These are phyloP conservation scores for Tricholoma terreum DNA, from an alignment of 768 basidiomycete genomes.

Conservation along the genomic window DNA sequence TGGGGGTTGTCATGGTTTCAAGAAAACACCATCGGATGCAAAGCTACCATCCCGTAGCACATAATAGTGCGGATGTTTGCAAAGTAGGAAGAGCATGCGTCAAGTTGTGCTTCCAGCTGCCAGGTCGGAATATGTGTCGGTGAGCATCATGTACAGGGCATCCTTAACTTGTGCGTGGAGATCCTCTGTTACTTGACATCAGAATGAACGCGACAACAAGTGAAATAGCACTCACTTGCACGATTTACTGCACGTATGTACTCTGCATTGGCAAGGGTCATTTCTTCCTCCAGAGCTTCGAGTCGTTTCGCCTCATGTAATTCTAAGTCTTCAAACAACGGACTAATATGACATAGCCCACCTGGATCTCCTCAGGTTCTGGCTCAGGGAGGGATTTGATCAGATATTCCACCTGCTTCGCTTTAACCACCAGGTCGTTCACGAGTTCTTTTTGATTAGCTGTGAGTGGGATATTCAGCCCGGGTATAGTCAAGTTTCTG, in stretches of 20 bases:
- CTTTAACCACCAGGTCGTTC: conserved; percentile 76
- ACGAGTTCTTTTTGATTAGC: conserved; percentile 86
- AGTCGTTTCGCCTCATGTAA: conserved; percentile 58
- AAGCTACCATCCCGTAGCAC: too few species aligned
- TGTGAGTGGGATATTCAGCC: conserved; percentile 25
- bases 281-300: conserved; percentile 63
- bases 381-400: conserved; percentile 77
- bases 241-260: conserved; percentile 70
- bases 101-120: conserved; percentile 8
- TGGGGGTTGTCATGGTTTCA: too few species aligned
- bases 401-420: conserved; percentile 85
- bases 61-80: not conserved
- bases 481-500: not conserved
- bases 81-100: not conserved
- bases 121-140: conserved; percentile 42
- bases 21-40: too few species aligned
- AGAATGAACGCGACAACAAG: not conserved
- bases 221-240: conserved; percentile 55
- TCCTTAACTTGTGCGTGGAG: conserved; percentile 61
- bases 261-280: conserved; percentile 70
- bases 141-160: conserved; percentile 53
- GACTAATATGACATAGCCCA: conserved; percentile 19
- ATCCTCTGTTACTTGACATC: conserved; percentile 39
- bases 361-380: conserved; percentile 77
- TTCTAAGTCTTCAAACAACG: not conserved